phyloP scores from a whole-genome alignment of 306 rosid genomes.

The Acacia melanoxylon region DNA sequence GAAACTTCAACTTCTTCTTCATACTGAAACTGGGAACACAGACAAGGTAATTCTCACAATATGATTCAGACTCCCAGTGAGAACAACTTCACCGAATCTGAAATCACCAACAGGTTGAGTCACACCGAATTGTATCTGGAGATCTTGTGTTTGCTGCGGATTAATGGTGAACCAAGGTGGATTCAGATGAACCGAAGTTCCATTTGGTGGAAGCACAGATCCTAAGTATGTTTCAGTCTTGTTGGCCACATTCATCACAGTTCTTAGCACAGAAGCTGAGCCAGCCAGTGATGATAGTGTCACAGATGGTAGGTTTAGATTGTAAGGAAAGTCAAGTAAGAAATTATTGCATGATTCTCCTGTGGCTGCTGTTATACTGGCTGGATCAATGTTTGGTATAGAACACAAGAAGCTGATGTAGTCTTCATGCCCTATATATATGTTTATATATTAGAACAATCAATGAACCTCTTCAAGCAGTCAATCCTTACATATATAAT shows the following conservation, averaged over 20 bases:
- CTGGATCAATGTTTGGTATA: constrained; percentile 53
- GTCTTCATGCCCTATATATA: constrained; percentile 56
- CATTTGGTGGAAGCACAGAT: constrained; percentile 71
- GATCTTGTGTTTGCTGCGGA: constrained; percentile 59
- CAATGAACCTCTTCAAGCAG: not conserved
- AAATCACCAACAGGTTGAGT: constrained; percentile 44
- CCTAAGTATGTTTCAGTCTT: constrained; percentile 63
- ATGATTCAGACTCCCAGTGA: constrained; percentile 72
- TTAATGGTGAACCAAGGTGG: constrained; percentile 68
- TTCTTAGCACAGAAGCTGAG: constrained; percentile 44
- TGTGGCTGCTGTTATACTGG: constrained; percentile 35
- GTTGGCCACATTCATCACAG: constrained; percentile 62
- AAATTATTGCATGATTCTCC: constrained; percentile 57
- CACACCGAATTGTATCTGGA: constrained; percentile 58
- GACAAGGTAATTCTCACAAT: constrained; percentile 75
- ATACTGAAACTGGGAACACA: constrained; percentile 49
- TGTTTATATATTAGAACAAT: not conserved
- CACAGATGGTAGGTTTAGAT: constrained; percentile 83
- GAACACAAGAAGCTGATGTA: constrained; percentile 81
- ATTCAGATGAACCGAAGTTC: constrained; percentile 48
- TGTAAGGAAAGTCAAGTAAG: constrained; percentile 57
- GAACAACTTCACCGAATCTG: constrained; percentile 80
- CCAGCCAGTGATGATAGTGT: constrained; percentile 64
- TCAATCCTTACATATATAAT: not conserved
- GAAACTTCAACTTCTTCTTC: not conserved